Percentiles rank a stretch among this genome's conserved stretches.
Conservation (phyloP, 305 asterid genomes). For the Plantago lanceolata region DNA sequence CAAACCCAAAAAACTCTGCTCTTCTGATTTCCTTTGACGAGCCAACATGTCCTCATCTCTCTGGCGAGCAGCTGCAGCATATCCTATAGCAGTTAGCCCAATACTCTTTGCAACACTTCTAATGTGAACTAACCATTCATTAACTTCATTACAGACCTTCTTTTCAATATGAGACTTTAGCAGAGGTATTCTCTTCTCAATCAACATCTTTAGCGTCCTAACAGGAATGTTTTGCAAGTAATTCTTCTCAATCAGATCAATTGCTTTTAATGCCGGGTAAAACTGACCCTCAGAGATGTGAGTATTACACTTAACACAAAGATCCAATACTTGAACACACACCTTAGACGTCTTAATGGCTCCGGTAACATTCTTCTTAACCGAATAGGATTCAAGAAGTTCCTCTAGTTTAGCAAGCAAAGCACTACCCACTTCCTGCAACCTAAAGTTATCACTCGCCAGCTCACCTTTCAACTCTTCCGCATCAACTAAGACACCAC, state of each 20-base stretch:
- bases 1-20: constrained; percentile 66
- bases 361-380: constrained; percentile 69
- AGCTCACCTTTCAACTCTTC: constrained; percentile 88
- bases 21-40: constrained; percentile 90
- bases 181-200: constrained; percentile 60
- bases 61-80: constrained; percentile 82
- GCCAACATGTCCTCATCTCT: constrained; percentile 92
- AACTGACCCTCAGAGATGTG: constrained; percentile 78
- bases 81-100: constrained; percentile 83
- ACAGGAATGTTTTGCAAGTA: constrained; percentile 42
- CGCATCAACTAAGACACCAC: constrained; percentile 92
- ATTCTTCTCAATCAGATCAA: constrained; percentile 47
- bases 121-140: constrained; percentile 83
- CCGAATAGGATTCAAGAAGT: constrained; percentile 72
- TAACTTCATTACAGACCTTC: constrained; percentile 70
- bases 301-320: constrained; percentile 72
- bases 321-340: constrained; percentile 58
- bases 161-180: constrained; percentile 77
- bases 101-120: constrained; percentile 76
- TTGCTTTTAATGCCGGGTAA: constrained; percentile 76
- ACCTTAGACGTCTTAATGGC: constrained; percentile 76
- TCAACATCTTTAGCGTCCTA: constrained; percentile 43
- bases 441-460: constrained; percentile 68
- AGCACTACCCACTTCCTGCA: constrained; percentile 79
- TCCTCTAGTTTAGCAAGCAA: constrained; percentile 74